Percentiles rank a stretch among this genome's conserved stretches.
These are phyloP conservation scores for Fusarium graminum DNA, from an alignment of 2,329 filamentous ascomycete species.

Conservation along the genomic window DNA sequence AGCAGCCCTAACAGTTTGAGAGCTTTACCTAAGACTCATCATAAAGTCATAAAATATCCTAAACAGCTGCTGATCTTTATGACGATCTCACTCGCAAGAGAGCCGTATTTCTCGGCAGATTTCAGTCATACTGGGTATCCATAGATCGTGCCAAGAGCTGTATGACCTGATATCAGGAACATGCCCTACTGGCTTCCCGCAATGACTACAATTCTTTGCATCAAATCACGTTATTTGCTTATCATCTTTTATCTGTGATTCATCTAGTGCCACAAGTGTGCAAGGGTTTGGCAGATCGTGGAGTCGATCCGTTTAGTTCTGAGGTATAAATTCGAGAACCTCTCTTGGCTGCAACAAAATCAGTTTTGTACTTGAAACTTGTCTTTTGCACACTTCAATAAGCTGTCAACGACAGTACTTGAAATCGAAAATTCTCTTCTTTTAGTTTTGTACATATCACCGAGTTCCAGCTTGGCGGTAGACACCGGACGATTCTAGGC, in stretches of 20 bases:
- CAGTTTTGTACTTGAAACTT: neutral
- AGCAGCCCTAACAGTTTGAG: neutral
- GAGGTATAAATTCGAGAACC: conserved; percentile 21
- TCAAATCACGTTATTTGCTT: neutral
- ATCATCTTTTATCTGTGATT: neutral
- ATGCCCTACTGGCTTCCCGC: neutral
- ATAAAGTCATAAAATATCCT: conserved; percentile 11
- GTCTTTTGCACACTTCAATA: neutral
- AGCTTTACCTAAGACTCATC: conserved; percentile 5
- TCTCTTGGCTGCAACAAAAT: neutral
- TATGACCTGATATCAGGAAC: conserved; percentile 35
- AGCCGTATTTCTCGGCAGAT: conserved; percentile 2
- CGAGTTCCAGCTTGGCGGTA: neutral
- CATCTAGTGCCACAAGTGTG: conserved; percentile 15
- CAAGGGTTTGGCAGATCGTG: conserved; percentile 18
- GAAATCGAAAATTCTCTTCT: neutral
- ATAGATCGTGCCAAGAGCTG: conserved; percentile 36
- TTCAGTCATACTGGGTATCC: conserved; percentile 11
- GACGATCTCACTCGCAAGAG: neutral
- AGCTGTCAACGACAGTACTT: too few species aligned
- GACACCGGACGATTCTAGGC: neutral
- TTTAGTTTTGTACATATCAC: neutral
- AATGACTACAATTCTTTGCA: neutral
- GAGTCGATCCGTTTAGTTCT: neutral
- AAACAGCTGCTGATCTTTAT: conserved; percentile 7